Percentiles rank a stretch among this genome's conserved stretches.
phyloP scores from a whole-genome alignment of 768 basidiomycete species.

The Kwoniella botswanensis region DNA sequence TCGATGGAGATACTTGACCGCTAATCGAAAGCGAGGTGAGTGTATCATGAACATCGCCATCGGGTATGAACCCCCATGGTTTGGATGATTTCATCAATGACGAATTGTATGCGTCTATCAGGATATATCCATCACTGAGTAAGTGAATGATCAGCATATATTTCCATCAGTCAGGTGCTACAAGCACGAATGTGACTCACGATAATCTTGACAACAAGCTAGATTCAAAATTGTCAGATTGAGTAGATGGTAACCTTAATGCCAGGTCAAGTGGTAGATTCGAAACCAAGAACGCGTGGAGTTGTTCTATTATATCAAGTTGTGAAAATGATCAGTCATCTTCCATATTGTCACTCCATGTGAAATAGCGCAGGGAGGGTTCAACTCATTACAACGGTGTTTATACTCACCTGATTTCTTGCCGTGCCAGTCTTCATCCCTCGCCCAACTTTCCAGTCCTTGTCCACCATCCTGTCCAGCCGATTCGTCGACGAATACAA shows the following conservation, averaged over 20 bases:
- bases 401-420: conserved; percentile 24
- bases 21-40: conserved; percentile 12
- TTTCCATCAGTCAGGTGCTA: not conserved
- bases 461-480: not conserved
- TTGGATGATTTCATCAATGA: conserved; percentile 35
- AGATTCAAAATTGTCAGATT: conserved; percentile 4
- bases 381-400: too few species aligned
- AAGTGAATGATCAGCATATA: not conserved
- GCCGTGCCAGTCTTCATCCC: conserved; percentile 28
- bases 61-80: conserved; percentile 54
- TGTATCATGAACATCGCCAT: conserved; percentile 55
- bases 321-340: not conserved
- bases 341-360: not conserved
- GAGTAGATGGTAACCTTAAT: conserved; percentile 26
- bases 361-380: too few species aligned
- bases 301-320: conserved; percentile 34
- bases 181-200: conserved; percentile 35
- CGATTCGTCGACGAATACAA: conserved; percentile 11
- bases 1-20: conserved; percentile 11
- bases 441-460: conserved; percentile 37
- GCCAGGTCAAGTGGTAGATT: conserved; percentile 42
- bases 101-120: conserved; percentile 50
- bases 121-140: conserved; percentile 50
- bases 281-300: conserved; percentile 42
- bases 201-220: conserved; percentile 40